Percentiles rank a stretch among this genome's conserved stretches.
Conservation (phyloP, 2,329 filamentous ascomycete genomes). For the Aspergillus ochraceus region DNA sequence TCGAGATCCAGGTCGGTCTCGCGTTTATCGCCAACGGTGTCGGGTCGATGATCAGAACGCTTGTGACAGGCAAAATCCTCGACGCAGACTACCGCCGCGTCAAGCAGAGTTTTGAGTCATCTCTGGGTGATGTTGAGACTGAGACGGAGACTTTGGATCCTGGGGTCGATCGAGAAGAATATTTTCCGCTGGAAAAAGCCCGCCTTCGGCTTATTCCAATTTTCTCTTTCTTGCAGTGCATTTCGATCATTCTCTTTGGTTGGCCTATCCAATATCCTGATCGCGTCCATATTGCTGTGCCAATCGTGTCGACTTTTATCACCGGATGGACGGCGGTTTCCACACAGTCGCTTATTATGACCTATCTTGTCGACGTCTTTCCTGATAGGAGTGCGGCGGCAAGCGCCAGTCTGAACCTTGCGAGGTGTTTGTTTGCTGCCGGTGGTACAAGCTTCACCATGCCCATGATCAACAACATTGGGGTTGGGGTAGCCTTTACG, state of each 20-base stretch:
- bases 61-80: conserved; percentile 54
- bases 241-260: conserved; percentile 52
- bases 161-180: conserved; percentile 12
- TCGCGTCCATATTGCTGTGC: conserved; percentile 49
- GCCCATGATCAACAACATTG: conserved; percentile 50
- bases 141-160: not conserved
- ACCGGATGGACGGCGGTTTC: conserved; percentile 55
- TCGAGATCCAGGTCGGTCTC: conserved; percentile 49
- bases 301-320: conserved; percentile 53
- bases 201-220: conserved; percentile 52
- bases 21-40: conserved; percentile 58
- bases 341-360: conserved; percentile 51
- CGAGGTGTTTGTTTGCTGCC: conserved; percentile 54
- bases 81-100: conserved; percentile 53
- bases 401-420: conserved; percentile 55
- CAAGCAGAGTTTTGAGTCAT: conserved; percentile 30
- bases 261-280: conserved; percentile 52
- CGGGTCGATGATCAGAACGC: conserved; percentile 55
- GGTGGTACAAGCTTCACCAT: conserved; percentile 53
- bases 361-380: conserved; percentile 57
- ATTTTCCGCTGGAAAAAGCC: conserved; percentile 53
- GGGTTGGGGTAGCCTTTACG: conserved; percentile 50
- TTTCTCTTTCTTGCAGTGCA: conserved; percentile 47
- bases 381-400: conserved; percentile 52
- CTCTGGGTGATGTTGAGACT: not conserved